Percentiles rank a stretch among this genome's conserved stretches.
phyloP scores from a whole-genome alignment of 768 basidiomycete genomes.

The Trametes cingulata region DNA sequence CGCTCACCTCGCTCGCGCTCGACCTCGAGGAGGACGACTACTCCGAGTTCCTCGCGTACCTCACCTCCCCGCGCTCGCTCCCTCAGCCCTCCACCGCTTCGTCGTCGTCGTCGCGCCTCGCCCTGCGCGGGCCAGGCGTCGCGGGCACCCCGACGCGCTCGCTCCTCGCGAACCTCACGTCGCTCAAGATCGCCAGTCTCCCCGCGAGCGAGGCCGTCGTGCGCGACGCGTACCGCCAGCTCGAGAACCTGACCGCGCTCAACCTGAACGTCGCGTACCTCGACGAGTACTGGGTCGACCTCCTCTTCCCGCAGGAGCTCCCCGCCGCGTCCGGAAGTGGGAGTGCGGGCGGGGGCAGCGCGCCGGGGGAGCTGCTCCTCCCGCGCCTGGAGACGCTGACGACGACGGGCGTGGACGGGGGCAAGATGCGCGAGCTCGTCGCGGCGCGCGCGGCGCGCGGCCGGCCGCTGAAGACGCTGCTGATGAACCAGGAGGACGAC shows the following conservation, averaged over 20 bases:
- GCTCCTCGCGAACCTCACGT: slow-evolving; percentile 49
- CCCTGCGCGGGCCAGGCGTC: slow-evolving; percentile 16
- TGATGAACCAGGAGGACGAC: slow-evolving; percentile 46
- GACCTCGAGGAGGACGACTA: slow-evolving; percentile 60
- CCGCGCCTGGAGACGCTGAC: slow-evolving; percentile 53
- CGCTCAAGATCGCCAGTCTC: slow-evolving; percentile 54
- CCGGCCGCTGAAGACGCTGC: slow-evolving; percentile 45
- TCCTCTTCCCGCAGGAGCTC: slow-evolving; percentile 16
- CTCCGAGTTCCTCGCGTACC: slow-evolving; percentile 45
- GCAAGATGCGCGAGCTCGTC: slow-evolving; percentile 46
- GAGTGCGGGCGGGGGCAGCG: slow-evolving; percentile 12
- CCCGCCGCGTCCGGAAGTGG: slow-evolving; percentile 21
- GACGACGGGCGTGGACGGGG: slow-evolving; percentile 46
- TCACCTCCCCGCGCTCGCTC: slow-evolving; percentile 42
- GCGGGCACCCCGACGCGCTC: slow-evolving; percentile 34
- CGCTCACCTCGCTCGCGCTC: slow-evolving; percentile 43
- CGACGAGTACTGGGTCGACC: slow-evolving; percentile 29
- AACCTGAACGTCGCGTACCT: slow-evolving; percentile 40
- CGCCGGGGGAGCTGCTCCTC: slow-evolving; percentile 35
- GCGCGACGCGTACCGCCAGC: slow-evolving; percentile 45
- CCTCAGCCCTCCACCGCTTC: too few relatives aligned
- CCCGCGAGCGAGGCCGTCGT: slow-evolving; percentile 40
- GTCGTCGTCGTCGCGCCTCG: not conserved
- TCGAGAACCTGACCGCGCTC: slow-evolving; percentile 48
- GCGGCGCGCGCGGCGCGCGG: slow-evolving; percentile 42